Base-by-base conservation (phyloP, 2,329 filamentous ascomycete genomes). In the Dactylellina leptospora region DNA sequence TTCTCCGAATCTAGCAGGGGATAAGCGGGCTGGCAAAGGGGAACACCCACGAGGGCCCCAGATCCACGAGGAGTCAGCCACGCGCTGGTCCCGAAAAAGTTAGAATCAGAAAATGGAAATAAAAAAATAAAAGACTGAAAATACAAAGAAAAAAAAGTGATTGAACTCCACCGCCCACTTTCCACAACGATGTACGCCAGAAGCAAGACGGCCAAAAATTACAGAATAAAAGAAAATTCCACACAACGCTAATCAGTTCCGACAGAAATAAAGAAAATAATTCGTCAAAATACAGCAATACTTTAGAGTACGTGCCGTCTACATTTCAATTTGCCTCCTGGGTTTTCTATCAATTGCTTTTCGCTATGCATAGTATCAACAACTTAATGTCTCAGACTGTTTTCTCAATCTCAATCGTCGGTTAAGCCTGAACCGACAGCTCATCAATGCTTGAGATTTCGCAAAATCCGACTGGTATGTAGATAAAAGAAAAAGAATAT, bases 1-100 rank as follows among this genome's bases (percentile, higher is more conserved):
- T 53, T 53, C 48, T 38, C 48, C 48, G 48, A 38, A 22, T 38
- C 20, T 38, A 18, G 30, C 18, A 53, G 48, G 48, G 44, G 20
- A 27, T 20, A 48, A 48, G 23, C 23, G 20, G 44, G 4, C 13
- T 4, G 30, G 16, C 40, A 9, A 10, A 22, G 16, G 6, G 40
- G 6, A 40, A 33, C 11, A n/a, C 13, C 11, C 1, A 40, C 13
- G 18, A 40, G 13, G 18, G 13, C 36, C 36, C 18, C 36, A 1
- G 18, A 11, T 2, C 13, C 13, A 40, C 36, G 8, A 40, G 18
- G 36, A n/a, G 36, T 16, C 36, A 40, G 18, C 13, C 5, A 11
- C 36, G n/a, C n/a, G n/a, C n/a, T n/a, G n/a, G n/a, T n/a, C n/a
- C n/a, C n/a, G n/a, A n/a, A n/a, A n/a, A n/a, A n/a, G n/a, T n/a